These are phyloP conservation scores for Vitis hybrid DNA, from an alignment of 177 flowering plant genomes.

Conservation along the genomic window DNA sequence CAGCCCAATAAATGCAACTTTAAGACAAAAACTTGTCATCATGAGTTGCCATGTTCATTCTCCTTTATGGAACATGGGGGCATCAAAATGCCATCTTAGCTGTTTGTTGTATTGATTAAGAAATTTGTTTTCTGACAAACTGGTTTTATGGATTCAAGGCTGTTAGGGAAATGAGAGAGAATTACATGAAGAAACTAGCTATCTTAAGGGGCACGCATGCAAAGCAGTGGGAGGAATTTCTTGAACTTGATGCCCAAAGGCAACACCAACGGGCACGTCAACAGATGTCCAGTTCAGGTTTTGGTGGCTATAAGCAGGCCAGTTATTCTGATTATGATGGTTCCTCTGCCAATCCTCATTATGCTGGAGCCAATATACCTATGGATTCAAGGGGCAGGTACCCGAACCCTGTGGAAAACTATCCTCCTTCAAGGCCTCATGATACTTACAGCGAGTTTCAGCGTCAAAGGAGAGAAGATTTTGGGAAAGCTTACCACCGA, in stretches of 20 bases:
- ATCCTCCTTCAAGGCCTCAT: constrained; percentile 56
- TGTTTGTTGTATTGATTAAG: constrained; percentile 4
- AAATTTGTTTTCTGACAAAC: constrained; percentile 14
- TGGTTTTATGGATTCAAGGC: constrained; percentile 42
- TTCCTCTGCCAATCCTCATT: constrained; percentile 43
- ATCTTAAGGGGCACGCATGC: constrained; percentile 59
- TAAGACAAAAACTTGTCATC: neutral
- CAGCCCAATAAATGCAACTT: too few relatives aligned
- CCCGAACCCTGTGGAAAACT: constrained; percentile 48
- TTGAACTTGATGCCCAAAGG: constrained; percentile 62
- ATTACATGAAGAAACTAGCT: constrained; percentile 68
- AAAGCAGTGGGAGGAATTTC: constrained; percentile 91
- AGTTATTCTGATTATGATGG: constrained; percentile 54
- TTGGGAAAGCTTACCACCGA: constrained; percentile 69
- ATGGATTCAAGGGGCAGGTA: constrained; percentile 68
- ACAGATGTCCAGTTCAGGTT: constrained; percentile 47
- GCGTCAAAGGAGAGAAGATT: constrained; percentile 71
- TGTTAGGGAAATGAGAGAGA: constrained; percentile 72
- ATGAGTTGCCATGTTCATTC: neutral
- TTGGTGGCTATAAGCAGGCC: constrained; percentile 58
- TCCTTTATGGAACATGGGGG: neutral
- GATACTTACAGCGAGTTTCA: constrained; percentile 64
- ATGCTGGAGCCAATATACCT: constrained; percentile 42
- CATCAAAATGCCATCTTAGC: neutral
- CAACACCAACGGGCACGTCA: constrained; percentile 55